Conservation (phyloP, 1,139 yeast genomes). For the Pichia sp. region DNA sequence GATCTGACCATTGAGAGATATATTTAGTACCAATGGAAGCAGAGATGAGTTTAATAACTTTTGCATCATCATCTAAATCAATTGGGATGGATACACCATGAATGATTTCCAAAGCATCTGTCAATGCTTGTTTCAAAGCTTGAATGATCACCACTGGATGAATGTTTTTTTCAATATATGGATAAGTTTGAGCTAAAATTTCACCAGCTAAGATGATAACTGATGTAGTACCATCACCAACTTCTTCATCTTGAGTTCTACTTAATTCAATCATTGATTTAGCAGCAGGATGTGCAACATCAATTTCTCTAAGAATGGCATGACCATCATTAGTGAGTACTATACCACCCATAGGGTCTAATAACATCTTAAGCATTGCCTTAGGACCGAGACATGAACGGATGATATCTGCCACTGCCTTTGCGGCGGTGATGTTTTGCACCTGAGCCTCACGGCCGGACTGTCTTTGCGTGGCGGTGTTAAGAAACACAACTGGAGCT, state of each 20-base stretch:
- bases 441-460: slow-evolving; percentile 97
- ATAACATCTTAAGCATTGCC: slow-evolving; percentile 96
- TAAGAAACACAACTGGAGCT: slow-evolving; percentile 70
- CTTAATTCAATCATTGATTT: slow-evolving; percentile 96
- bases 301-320: slow-evolving; percentile 83
- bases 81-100: slow-evolving; percentile 81
- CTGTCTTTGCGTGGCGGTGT: slow-evolving; percentile 89
- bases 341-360: slow-evolving; percentile 99
- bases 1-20: slow-evolving; percentile 82
- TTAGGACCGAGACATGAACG: slow-evolving; percentile 99
- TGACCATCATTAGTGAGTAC: slow-evolving; percentile 98
- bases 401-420: slow-evolving; percentile 95
- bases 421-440: slow-evolving; percentile 96
- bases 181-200: slow-evolving; percentile 90
- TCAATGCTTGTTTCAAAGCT: slow-evolving; percentile 85
- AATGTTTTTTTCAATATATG: slow-evolving; percentile 86
- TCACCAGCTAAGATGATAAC: slow-evolving; percentile 96
- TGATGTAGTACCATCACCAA: slow-evolving; percentile 97
- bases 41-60: slow-evolving; percentile 78
- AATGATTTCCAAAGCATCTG: slow-evolving; percentile 85
- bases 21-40: slow-evolving; percentile 97
- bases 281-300: slow-evolving; percentile 96
- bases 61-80: slow-evolving; percentile 74
- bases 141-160: slow-evolving; percentile 96
- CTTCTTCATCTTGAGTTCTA: slow-evolving; percentile 98